Base-by-base conservation (phyloP, 1,139 yeast genomes). In the Suhomyces bokatorum region DNA sequence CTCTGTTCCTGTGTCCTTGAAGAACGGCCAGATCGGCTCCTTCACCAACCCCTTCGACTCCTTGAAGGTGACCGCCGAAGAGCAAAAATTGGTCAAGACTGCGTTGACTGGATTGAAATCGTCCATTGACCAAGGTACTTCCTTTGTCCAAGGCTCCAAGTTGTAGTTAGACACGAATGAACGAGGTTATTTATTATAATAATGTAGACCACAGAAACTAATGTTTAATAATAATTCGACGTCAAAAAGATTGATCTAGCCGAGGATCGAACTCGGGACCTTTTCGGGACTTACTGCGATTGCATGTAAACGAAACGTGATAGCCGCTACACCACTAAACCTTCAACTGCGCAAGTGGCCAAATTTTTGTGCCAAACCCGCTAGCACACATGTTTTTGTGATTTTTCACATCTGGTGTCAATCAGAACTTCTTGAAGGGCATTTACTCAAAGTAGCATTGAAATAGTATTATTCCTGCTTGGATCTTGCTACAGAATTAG, bases 111-210 rank as follows among this genome's bases (percentile, higher is more conserved):
- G 84, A 22, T 73, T 85, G 55, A 65, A 69, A 45, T 66, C 65
- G 42, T 83, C 85, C 44, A 83, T 85, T 46, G 70, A 66, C 13
- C 85, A 82, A 63, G 91, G 91, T 34, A 70, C 76, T 20, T 63
- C 68, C 42, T 84, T 84, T 60, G 86, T 81, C 31, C 70, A 66
- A 40, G 75, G 74, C 10, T 59, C 79, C 6, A 77, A 75, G 54
- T 67, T 76, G 47, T 77, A 60, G 31, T 6, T 33, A 24, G 30
- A 28, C 16, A 16, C 14, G 32, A 16, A 26, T 26, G 14, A n/a
- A 36, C 20, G 20, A 29, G 16, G 13, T 17, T 36, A 22, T 37
- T 33, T 32, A 38, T 32, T 27, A 38, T 17, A 2, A 17, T 17
- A 17, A 17, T n/a, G n/a, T n/a, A n/a, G n/a, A n/a, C n/a, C n/a